Evolutionary conservation across 2,329 filamentous ascomycete species (phyloP).

Genomic region (Chaetomiaceae sp.): DNA sequence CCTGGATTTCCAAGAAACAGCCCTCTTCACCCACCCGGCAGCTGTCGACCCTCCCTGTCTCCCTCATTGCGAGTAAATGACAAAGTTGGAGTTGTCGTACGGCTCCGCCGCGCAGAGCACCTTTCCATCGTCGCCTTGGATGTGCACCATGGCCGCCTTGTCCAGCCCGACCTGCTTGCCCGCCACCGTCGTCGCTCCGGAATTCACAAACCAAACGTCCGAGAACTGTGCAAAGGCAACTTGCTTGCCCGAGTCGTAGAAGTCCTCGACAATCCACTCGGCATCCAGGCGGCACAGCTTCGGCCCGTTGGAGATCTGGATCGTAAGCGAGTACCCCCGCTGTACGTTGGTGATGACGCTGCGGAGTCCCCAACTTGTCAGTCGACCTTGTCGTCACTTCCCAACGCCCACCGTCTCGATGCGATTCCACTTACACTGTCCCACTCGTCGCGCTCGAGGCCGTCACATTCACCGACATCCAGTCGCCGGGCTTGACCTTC

Average conservation of each 20-base stretch:
- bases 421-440: slow-evolving; percentile 23
- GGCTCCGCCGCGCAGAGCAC: slow-evolving; percentile 20
- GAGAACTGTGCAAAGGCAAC: slow-evolving; percentile 28
- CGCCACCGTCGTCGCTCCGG: slow-evolving; percentile 20
- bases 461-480: slow-evolving; percentile 27
- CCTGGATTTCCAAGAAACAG: no score
- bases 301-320: slow-evolving; percentile 24
- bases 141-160: slow-evolving; percentile 24
- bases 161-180: slow-evolving; percentile 30
- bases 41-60: neutral
- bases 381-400: neutral
- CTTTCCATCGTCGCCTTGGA: slow-evolving; percentile 16
- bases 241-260: slow-evolving; percentile 22
- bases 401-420: no score
- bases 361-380: neutral
- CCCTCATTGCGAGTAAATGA: slow-evolving; percentile 10
- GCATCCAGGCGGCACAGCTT: slow-evolving; percentile 28
- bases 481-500: slow-evolving; percentile 28
- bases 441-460: slow-evolving; percentile 18
- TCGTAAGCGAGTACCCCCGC: slow-evolving; percentile 17
- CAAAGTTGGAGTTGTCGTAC: slow-evolving; percentile 24
- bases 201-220: slow-evolving; percentile 28
- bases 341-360: slow-evolving; percentile 23
- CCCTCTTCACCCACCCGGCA: no score
- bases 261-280: slow-evolving; percentile 33